These are phyloP conservation scores for Sungouiella blattae DNA, from an alignment of 805 yeast species.

Conservation along the genomic window DNA sequence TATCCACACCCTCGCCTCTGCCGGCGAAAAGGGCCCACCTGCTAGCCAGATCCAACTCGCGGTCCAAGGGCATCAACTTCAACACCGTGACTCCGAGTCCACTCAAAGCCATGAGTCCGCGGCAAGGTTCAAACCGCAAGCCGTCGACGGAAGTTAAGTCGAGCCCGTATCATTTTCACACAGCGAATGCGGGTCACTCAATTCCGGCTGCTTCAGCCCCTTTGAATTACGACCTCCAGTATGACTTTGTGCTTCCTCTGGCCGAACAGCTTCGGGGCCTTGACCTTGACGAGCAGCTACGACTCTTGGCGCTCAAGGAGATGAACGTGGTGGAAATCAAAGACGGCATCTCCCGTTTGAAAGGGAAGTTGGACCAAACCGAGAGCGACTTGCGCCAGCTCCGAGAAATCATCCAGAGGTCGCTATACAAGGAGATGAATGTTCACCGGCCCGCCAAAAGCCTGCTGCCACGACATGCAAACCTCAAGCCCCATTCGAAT, in stretches of 20 bases:
- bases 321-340: conserved; percentile 63
- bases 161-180: no score
- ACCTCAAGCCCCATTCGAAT: background rate
- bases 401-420: conserved; percentile 44
- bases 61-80: conserved; percentile 31
- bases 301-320: conserved; percentile 65
- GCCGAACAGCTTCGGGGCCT: conserved; percentile 22
- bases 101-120: background rate
- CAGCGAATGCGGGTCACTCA: no score
- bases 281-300: conserved; percentile 50
- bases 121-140: background rate
- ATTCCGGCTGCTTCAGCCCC: background rate
- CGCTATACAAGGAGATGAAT: conserved; percentile 41
- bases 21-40: no score
- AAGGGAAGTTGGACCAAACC: conserved; percentile 35
- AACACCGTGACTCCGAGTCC: conserved; percentile 17
- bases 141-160: no score
- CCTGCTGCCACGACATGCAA: background rate
- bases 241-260: conserved; percentile 31
- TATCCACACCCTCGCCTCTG: background rate
- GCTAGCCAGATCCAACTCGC: conserved; percentile 8
- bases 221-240: conserved; percentile 7
- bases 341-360: conserved; percentile 47
- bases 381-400: conserved; percentile 50
- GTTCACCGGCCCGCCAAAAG: conserved; percentile 2